Evolutionary conservation across 2,329 filamentous ascomycete genomes (phyloP).

Genomic region (Cytospora schulzeri): DNA sequence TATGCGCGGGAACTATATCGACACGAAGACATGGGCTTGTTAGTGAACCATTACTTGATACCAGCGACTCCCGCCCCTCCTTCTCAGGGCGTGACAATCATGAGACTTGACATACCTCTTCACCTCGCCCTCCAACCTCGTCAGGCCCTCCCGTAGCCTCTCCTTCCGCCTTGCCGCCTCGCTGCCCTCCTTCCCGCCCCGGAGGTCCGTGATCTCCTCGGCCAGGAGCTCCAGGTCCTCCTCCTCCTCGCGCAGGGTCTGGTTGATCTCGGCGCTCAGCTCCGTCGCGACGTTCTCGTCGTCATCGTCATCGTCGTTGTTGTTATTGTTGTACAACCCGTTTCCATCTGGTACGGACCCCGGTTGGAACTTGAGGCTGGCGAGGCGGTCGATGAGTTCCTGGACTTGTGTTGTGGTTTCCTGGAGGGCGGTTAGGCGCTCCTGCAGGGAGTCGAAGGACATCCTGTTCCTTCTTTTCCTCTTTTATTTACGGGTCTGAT

Average conservation of each 20-base stretch:
- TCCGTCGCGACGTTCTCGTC: slow-evolving; percentile 65
- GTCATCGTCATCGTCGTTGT: slow-evolving; percentile 44
- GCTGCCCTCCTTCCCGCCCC: slow-evolving; percentile 51
- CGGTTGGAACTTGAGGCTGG: slow-evolving; percentile 59
- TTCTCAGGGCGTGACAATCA: slow-evolving; percentile 21
- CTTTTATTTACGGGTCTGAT: not conserved
- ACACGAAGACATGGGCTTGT: slow-evolving; percentile 12
- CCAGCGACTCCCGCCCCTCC: not conserved
- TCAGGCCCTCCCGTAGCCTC: slow-evolving; percentile 66
- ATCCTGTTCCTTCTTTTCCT: slow-evolving; percentile 36
- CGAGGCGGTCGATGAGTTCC: slow-evolving; percentile 62
- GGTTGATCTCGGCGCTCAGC: slow-evolving; percentile 78
- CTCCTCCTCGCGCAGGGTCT: slow-evolving; percentile 74
- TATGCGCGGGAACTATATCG: slow-evolving; percentile 55
- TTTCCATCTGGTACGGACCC: slow-evolving; percentile 51
- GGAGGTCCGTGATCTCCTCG: slow-evolving; percentile 76
- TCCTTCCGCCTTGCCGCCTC: slow-evolving; percentile 64
- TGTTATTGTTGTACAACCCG: too few relatives aligned
- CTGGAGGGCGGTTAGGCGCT: slow-evolving; percentile 61
- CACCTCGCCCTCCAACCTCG: slow-evolving; percentile 70
- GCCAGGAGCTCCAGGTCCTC: slow-evolving; percentile 80
- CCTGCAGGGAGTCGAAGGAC: slow-evolving; percentile 63
- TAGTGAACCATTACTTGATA: not conserved
- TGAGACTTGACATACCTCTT: slow-evolving; percentile 56
- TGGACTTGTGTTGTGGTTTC: slow-evolving; percentile 61